phyloP scores from a whole-genome alignment of 2,329 filamentous ascomycete genomes.

The Xylariaceae sp. region DNA sequence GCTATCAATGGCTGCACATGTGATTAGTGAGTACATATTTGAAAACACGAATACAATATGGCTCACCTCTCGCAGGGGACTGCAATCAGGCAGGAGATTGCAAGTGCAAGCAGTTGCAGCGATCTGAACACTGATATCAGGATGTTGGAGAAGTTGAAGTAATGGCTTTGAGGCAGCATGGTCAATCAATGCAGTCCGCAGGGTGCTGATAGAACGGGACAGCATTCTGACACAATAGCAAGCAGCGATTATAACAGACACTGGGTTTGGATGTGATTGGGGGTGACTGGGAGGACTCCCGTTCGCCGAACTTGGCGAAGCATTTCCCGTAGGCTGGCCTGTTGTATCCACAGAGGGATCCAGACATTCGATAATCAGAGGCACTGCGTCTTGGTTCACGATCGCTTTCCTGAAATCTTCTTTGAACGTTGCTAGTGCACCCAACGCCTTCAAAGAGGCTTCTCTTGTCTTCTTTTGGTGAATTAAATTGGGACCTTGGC shows the following conservation, averaged over 20 bases:
- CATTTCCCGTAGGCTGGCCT: constrained; percentile 37
- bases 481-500: constrained; percentile 54
- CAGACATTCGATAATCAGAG: constrained; percentile 80
- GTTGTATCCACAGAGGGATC: constrained; percentile 51
- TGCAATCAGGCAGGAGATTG: constrained; percentile 84
- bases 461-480: constrained; percentile 76
- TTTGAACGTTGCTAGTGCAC: constrained; percentile 75
- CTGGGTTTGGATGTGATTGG: constrained; percentile 62
- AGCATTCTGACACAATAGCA: constrained; percentile 79
- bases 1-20: constrained; percentile 61
- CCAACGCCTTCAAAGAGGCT: constrained; percentile 71
- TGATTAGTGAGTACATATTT: constrained; percentile 12
- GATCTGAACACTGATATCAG: constrained; percentile 74
- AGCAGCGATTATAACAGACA: constrained; percentile 75
- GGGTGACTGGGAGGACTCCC: constrained; percentile 23
- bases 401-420: constrained; percentile 81
- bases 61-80: constrained; percentile 82
- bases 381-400: constrained; percentile 75
- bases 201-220: constrained; percentile 76
- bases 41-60: too few relatives aligned
- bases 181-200: constrained; percentile 85
- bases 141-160: constrained; percentile 69
- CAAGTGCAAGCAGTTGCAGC: constrained; percentile 80
- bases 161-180: constrained; percentile 75
- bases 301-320: constrained; percentile 1